Conservation (phyloP, 495 filamentous ascomycete species). For the Recurvomyces mirabilis region DNA sequence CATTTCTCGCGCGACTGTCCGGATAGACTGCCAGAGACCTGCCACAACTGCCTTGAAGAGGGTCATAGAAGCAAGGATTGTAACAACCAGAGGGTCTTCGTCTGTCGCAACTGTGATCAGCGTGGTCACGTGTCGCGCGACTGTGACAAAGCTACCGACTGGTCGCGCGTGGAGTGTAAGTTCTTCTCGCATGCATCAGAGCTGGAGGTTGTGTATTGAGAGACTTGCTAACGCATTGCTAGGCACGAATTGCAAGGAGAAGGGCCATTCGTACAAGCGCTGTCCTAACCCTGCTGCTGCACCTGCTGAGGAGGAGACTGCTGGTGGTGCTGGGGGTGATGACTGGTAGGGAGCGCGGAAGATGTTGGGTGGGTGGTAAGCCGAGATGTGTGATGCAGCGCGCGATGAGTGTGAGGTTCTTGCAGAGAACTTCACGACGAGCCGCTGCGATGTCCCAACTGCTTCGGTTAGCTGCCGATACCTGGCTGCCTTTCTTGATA, state of each 20-base stretch:
- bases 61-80: conserved; percentile 4
- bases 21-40: conserved; percentile 33
- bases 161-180: conserved; percentile 61
- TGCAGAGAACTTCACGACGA: no score
- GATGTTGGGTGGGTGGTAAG: no score
- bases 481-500: no score
- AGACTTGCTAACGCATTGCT: neutral
- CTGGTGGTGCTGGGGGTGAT: neutral
- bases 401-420: no score
- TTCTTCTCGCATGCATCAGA: conserved; percentile 17
- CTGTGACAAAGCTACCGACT: conserved; percentile 41
- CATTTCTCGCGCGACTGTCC: conserved; percentile 83
- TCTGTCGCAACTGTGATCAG: neutral
- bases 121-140: neutral
- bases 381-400: no score
- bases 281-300: conserved; percentile 43
- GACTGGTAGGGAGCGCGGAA: no score
- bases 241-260: conserved; percentile 50
- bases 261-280: conserved; percentile 53
- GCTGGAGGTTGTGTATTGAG: neutral
- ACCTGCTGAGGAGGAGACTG: conserved; percentile 29
- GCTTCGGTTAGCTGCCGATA: no score
- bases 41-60: conserved; percentile 31
- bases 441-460: no score
- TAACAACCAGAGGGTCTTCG: neutral